These are phyloP conservation scores for Heliamphora pulchella DNA, from an alignment of 179 eudicot genomes.

Conservation along the genomic window DNA sequence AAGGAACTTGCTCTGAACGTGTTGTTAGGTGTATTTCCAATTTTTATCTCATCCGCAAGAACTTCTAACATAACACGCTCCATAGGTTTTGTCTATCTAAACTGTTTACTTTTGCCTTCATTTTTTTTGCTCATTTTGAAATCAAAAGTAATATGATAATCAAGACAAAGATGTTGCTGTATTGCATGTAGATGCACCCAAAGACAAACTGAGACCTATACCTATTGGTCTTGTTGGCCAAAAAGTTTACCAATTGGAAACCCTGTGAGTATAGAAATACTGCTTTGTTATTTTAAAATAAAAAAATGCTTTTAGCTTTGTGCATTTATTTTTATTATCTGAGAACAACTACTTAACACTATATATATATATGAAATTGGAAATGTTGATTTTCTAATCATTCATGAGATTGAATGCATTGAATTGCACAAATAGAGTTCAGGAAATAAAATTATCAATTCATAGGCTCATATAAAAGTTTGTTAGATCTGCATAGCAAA, in stretches of 20 bases:
- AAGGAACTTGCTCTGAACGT: too few species aligned
- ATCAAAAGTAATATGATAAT: conserved; percentile 23
- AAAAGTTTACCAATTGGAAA: conserved; percentile 93
- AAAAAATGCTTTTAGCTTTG: not conserved
- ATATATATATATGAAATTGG: not conserved
- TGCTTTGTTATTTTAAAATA: not conserved
- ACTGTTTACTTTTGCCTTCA: too few species aligned
- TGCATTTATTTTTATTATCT: not conserved
- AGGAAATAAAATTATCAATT: not conserved
- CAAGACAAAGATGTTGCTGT: conserved; percentile 99
- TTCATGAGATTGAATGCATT: not conserved
- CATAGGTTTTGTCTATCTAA: too few species aligned
- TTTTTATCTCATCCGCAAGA: too few species aligned
- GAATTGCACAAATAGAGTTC: not conserved
- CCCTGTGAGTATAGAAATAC: conserved; percentile 55
- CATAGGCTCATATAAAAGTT: not conserved
- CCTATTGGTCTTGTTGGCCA: conserved; percentile 97
- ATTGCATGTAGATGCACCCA: conserved; percentile 72
- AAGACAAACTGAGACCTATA: conserved; percentile 80
- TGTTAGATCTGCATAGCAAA: not conserved
- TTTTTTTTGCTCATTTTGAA: too few species aligned
- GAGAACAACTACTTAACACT: not conserved
- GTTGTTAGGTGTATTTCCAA: too few species aligned
- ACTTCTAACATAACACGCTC: too few species aligned
- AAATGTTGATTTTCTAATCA: conserved; percentile 2